Evolutionary conservation across 192 early-diverging fungal species (phyloP).

Genomic region (Haplosporangium gracile): DNA sequence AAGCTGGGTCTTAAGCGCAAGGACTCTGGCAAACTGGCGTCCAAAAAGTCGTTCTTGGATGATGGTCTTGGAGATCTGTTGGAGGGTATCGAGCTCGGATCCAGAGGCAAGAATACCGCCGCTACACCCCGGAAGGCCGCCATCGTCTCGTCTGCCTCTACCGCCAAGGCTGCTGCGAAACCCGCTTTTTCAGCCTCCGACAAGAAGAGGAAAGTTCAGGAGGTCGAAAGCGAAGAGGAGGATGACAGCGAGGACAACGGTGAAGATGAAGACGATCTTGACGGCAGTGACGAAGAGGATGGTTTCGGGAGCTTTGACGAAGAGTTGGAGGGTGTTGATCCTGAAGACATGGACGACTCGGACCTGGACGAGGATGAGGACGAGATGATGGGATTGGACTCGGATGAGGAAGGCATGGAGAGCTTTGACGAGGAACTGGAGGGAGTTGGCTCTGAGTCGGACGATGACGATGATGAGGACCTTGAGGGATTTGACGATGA

Average conservation of each 20-base stretch:
- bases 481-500: slow-evolving; percentile 45
- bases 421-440: slow-evolving; percentile 53
- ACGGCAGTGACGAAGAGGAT: slow-evolving; percentile 37
- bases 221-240: slow-evolving; percentile 47
- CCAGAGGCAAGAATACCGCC: slow-evolving; percentile 12
- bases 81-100: slow-evolving; percentile 54
- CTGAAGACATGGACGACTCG: slow-evolving; percentile 47
- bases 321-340: slow-evolving; percentile 55
- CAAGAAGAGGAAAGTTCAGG: slow-evolving; percentile 28
- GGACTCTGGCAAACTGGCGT: slow-evolving; percentile 49
- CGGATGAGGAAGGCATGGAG: slow-evolving; percentile 27
- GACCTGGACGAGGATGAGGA: slow-evolving; percentile 41
- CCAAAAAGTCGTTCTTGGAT: slow-evolving; percentile 63
- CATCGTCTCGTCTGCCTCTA: background rate
- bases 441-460: slow-evolving; percentile 26
- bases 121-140: slow-evolving; percentile 4
- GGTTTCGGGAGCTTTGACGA: slow-evolving; percentile 51
- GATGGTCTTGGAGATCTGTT: slow-evolving; percentile 67
- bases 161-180: background rate
- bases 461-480: slow-evolving; percentile 33
- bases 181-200: background rate
- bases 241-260: slow-evolving; percentile 30
- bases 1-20: slow-evolving; percentile 64
- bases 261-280: slow-evolving; percentile 39
- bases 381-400: slow-evolving; percentile 7